Conservation (phyloP, 768 basidiomycete genomes). For the Galerina marginata region DNA sequence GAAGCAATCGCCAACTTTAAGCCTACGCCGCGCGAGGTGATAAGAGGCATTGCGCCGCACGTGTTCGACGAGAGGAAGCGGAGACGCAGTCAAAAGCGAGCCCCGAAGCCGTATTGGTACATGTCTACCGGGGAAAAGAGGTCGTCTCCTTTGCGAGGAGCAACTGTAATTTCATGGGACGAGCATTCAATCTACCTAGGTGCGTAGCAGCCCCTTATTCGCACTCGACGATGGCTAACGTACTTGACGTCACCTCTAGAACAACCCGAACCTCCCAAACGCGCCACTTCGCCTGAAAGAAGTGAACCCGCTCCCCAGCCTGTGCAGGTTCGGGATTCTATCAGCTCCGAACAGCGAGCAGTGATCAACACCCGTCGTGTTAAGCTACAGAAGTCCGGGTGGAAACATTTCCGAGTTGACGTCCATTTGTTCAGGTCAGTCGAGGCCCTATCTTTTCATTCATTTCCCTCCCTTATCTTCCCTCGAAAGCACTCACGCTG, state of each 20-base stretch:
- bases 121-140: slow-evolving; percentile 21
- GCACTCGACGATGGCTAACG: background rate
- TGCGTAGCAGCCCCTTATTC: slow-evolving; percentile 16
- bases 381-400: slow-evolving; percentile 22
- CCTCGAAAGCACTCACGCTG: background rate
- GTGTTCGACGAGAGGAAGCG: slow-evolving; percentile 46
- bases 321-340: background rate
- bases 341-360: background rate
- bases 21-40: slow-evolving; percentile 46
- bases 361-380: slow-evolving; percentile 13
- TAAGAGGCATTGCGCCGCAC: slow-evolving; percentile 51
- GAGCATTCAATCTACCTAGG: slow-evolving; percentile 37
- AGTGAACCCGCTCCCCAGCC: slow-evolving; percentile 1
- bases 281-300: slow-evolving; percentile 8
- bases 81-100: slow-evolving; percentile 27
- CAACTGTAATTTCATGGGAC: slow-evolving; percentile 38
- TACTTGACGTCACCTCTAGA: slow-evolving; percentile 2
- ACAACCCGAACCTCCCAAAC: slow-evolving; percentile 11
- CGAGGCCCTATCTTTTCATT: background rate
- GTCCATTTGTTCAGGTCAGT: slow-evolving; percentile 27
- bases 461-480: slow-evolving; percentile 4
- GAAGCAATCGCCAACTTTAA: slow-evolving; percentile 45
- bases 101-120: slow-evolving; percentile 28
- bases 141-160: slow-evolving; percentile 39
- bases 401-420: slow-evolving; percentile 29